A percentile compares a stretch with the other conserved stretches of the same genome.
Evolutionary conservation across 345 rosid genomes (phyloP).

Genomic region (Ceriops zippeliana): DNA sequence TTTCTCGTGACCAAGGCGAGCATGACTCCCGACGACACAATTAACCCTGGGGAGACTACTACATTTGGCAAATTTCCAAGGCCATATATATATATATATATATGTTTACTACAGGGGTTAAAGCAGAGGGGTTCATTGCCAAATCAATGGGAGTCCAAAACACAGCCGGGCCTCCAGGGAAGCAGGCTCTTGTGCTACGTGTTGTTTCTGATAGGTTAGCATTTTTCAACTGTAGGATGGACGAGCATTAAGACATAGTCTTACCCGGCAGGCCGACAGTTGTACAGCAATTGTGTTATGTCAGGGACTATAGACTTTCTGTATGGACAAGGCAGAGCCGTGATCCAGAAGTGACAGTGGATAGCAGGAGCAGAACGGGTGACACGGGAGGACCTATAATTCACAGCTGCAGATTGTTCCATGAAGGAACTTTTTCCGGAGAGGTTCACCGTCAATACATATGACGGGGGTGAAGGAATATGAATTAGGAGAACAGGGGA

Average conservation of each 20-base stretch:
- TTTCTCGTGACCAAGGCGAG: not conserved
- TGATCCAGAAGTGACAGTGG: constrained; percentile 51
- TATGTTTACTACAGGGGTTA: not conserved
- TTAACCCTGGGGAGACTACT: no score
- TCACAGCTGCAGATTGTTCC: constrained; percentile 83
- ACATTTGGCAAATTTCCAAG: no score
- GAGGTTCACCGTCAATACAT: constrained; percentile 39
- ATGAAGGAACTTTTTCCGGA: constrained; percentile 36
- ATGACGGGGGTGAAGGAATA: constrained; percentile 49
- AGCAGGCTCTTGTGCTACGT: constrained; percentile 27
- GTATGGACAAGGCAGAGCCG: constrained; percentile 25
- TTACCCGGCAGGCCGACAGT: constrained; percentile 23
- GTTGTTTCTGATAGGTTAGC: constrained; percentile 21
- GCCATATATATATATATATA: no score
- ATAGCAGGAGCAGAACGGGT: constrained; percentile 33
- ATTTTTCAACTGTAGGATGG: constrained; percentile 26
- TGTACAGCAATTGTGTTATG: constrained; percentile 28
- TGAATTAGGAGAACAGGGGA: constrained; percentile 37
- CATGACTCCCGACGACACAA: no score
- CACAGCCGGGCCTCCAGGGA: constrained; percentile 32
- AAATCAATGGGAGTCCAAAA: constrained; percentile 23
- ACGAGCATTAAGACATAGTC: constrained; percentile 27
- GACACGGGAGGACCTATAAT: constrained; percentile 44
- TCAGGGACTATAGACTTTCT: constrained; percentile 30
- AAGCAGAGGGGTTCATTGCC: constrained; percentile 15